phyloP scores from a whole-genome alignment of 2,329 filamentous ascomycete species.

The Paecilomyces variotii region DNA sequence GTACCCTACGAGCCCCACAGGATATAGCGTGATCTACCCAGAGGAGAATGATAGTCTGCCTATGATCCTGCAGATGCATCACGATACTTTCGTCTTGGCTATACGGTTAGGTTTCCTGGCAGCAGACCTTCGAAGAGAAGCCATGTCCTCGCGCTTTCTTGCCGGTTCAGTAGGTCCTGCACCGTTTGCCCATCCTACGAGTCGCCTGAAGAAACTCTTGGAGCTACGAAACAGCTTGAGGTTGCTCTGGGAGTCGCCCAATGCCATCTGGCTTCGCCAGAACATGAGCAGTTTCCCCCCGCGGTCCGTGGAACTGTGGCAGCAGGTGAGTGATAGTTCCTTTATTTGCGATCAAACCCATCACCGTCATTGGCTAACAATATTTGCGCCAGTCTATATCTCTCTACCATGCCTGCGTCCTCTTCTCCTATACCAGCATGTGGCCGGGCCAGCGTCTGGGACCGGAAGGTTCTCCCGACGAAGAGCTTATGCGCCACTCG shows the following conservation, averaged over 20 bases:
- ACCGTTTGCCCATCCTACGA: slow-evolving; percentile 14
- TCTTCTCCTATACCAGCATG: slow-evolving; percentile 49
- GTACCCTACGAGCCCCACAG: slow-evolving; percentile 25
- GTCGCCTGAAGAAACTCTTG: slow-evolving; percentile 24
- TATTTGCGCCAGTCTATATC: slow-evolving; percentile 28
- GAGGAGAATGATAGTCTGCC: slow-evolving; percentile 31
- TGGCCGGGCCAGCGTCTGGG: slow-evolving; percentile 41
- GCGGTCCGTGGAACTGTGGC: slow-evolving; percentile 30
- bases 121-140: slow-evolving; percentile 31
- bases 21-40: slow-evolving; percentile 28
- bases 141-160: slow-evolving; percentile 11
- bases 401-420: slow-evolving; percentile 42
- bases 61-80: slow-evolving; percentile 37
- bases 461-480: slow-evolving; percentile 26
- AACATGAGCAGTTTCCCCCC: slow-evolving; percentile 28
- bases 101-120: slow-evolving; percentile 39
- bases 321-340: slow-evolving; percentile 32
- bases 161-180: slow-evolving; percentile 1
- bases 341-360: neutral
- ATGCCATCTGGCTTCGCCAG: slow-evolving; percentile 26
- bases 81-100: slow-evolving; percentile 38
- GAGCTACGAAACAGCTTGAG: slow-evolving; percentile 29
- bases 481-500: slow-evolving; percentile 39
- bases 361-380: slow-evolving; percentile 1
- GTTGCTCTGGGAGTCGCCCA: slow-evolving; percentile 31